Conservation (phyloP, 2,329 filamentous ascomycete species). For the Fusarium abutilonis region DNA sequence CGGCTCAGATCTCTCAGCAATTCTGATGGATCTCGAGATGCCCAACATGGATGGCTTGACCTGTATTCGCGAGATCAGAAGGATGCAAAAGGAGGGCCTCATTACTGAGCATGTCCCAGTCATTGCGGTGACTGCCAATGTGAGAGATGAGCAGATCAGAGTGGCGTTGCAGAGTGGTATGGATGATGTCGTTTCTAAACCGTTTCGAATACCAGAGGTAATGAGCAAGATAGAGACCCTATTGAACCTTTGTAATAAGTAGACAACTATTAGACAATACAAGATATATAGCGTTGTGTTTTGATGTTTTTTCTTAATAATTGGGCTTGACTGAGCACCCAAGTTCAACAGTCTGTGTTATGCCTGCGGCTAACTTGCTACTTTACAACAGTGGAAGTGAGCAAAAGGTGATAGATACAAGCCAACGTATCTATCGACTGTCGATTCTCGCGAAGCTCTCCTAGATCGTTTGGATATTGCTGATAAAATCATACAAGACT, state of each 20-base stretch:
- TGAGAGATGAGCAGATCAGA: conserved; percentile 58
- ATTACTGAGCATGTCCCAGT: conserved; percentile 53
- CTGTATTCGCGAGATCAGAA: conserved; percentile 53
- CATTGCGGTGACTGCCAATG: conserved; percentile 60
- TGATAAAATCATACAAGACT: background rate
- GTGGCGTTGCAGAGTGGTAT: conserved; percentile 52
- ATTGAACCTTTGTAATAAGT: conserved; percentile 10
- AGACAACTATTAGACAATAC: background rate
- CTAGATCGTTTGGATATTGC: background rate
- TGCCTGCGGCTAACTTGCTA: too few relatives aligned
- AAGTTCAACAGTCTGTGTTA: too few relatives aligned
- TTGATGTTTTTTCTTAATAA: background rate
- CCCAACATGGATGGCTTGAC: conserved; percentile 60
- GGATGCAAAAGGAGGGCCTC: conserved; percentile 49
- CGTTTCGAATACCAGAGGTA: conserved; percentile 63
- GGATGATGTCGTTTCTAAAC: conserved; percentile 67
- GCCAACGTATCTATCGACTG: too few relatives aligned
- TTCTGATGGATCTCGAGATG: conserved; percentile 61
- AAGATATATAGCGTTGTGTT: background rate
- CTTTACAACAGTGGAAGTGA: too few relatives aligned
- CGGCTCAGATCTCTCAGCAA: conserved; percentile 49
- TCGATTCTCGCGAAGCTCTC: too few relatives aligned
- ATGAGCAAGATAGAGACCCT: conserved; percentile 62
- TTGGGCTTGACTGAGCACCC: too few relatives aligned
- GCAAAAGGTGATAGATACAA: too few relatives aligned